These are phyloP conservation scores for Nemania abortiva DNA, from an alignment of 2,329 filamentous ascomycete species.

Conservation along the genomic window DNA sequence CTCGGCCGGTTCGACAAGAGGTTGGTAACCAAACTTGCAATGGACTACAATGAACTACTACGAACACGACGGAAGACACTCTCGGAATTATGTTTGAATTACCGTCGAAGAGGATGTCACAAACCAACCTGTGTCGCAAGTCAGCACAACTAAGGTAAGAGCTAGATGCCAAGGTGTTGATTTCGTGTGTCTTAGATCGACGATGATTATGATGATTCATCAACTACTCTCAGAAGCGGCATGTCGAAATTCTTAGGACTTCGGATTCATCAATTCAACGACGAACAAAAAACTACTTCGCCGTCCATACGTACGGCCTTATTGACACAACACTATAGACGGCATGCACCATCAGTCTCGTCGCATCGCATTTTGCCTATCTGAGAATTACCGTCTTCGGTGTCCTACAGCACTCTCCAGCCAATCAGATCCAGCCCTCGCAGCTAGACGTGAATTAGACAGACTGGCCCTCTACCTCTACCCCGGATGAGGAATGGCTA, in stretches of 20 bases:
- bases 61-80: too few relatives aligned
- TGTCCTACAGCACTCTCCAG: background rate
- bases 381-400: slow-evolving; percentile 36
- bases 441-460: background rate
- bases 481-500: background rate
- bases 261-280: slow-evolving; percentile 1
- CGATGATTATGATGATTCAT: slow-evolving; percentile 27
- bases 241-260: background rate
- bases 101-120: too few relatives aligned
- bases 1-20: background rate
- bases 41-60: too few relatives aligned
- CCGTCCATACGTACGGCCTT: background rate
- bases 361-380: slow-evolving; percentile 9
- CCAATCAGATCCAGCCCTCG: slow-evolving; percentile 24
- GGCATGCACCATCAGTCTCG: background rate
- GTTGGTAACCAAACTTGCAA: too few relatives aligned
- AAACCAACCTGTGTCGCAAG: background rate
- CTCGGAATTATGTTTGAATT: too few relatives aligned
- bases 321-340: background rate
- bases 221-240: background rate
- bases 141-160: background rate
- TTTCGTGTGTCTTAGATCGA: background rate
- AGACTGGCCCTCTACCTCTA: too few relatives aligned
- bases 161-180: background rate
- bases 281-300: background rate